phyloP scores from a whole-genome alignment of 805 yeast species.

The Candida suzukii region DNA sequence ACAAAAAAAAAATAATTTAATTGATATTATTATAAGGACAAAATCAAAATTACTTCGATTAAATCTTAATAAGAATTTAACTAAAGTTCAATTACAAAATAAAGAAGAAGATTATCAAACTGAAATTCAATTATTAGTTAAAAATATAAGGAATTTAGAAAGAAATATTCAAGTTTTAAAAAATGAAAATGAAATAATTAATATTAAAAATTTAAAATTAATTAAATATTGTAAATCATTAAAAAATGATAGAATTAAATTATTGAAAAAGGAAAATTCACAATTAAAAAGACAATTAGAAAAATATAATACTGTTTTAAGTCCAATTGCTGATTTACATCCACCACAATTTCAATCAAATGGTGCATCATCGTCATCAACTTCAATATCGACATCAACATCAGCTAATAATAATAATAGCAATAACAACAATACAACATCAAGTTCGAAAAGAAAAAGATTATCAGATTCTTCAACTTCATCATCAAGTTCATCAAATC shows the following conservation, averaged over 20 bases:
- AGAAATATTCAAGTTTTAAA: slow-evolving; percentile 17
- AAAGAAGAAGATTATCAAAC: slow-evolving; percentile 21
- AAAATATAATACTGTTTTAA: not conserved
- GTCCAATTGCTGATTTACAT: not conserved
- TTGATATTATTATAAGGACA: slow-evolving; percentile 1
- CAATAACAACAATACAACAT: not conserved
- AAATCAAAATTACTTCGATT: slow-evolving; percentile 20
- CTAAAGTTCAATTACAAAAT: slow-evolving; percentile 19
- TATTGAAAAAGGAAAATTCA: slow-evolving; percentile 20
- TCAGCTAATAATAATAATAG: not conserved
- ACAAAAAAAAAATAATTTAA: not conserved
- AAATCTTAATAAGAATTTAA: slow-evolving; percentile 25
- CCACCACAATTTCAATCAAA: not conserved
- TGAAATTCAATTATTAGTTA: slow-evolving; percentile 22
- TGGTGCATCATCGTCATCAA: not conserved
- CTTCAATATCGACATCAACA: slow-evolving; percentile 1
- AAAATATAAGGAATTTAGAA: slow-evolving; percentile 21
- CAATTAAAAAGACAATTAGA: slow-evolving; percentile 17
- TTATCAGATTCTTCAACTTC: not conserved
- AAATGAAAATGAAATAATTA: slow-evolving; percentile 23
- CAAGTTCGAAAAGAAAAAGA: not conserved
- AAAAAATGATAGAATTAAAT: slow-evolving; percentile 22
- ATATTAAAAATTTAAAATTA: slow-evolving; percentile 23
- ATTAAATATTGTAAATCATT: slow-evolving; percentile 23
- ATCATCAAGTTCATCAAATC: not conserved